Base-by-base conservation (phyloP, 768 basidiomycete genomes). In the Clathrus columnatus region DNA sequence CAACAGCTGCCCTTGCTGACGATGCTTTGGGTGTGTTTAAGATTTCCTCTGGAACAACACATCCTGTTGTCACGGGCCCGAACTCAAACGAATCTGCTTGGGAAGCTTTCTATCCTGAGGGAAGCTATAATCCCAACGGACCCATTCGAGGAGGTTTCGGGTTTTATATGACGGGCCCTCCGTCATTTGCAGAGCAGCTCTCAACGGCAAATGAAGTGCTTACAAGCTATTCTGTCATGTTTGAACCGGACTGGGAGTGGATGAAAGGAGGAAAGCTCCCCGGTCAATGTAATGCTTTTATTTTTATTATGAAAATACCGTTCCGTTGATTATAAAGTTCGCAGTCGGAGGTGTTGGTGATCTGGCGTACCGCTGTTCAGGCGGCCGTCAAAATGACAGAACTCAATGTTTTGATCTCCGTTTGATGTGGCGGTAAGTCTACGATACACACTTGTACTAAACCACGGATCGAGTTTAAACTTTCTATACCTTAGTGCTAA, bases 231-330 rank as follows among this genome's bases (percentile, higher is more conserved):
- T 76, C 81, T 1, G 74, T 86, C 64, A 80, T 81, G 76, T 76
- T 88, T 48, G 68, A 81, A 56, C 63, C 70, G 0, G 82, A 72
- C 1, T 88, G 83, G 76, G 75, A 79, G 32, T 88, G 81, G 76
- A 73, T 70, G n/a, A 82, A 82, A 61, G 87, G 87, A 26, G 87
- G 87, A 1, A 90, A 90, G 63, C 70, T 88, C 16, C 85, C 87
- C 28, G 87, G 87, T 10, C 67, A 84, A 16, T 85, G 83, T 81
- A 59, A 62, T 84, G 72, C 60, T n/a, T 61, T 47, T 6, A 43
- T 55, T 47, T 30, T 7, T 24, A 50, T 14, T n/a, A 36, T 14
- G 28, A 3, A 29, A 26, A 7, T 41, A 11, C 36, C 28, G 26
- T 42, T 27, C 28, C 54, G 45, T 29, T 5, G 41, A 46, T 50